Base-by-base conservation (phyloP, 345 rosid genomes). In the Euphorbia pulcherrima region DNA sequence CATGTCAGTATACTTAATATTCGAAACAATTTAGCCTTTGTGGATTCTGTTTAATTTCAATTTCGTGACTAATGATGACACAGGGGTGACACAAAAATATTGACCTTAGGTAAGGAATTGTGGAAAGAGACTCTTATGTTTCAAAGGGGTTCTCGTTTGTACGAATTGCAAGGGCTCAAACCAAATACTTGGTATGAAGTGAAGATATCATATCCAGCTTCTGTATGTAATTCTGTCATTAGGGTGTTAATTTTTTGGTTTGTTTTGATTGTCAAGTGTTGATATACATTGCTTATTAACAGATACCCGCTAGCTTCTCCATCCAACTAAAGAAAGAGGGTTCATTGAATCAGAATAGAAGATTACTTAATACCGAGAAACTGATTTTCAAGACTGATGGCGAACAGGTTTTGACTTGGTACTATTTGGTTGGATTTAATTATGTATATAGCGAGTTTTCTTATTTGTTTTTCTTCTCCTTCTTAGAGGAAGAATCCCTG, bases 171-270 rank as follows among this genome's bases (percentile, higher is more conserved):
- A 61, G 90, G 89, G 61, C 81, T 94, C 29, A 94, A 88, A 74
- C 74, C 97, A 16, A 40, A 71, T 73, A 73, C 86, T 76, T 84
- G 90, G 96, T 91, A 91, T 55, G 95, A 89, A 94, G 95, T 91
- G 87, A 91, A 94, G 99, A 94, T 91, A 78, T 91, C 96, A 14
- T 89, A 88, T 72, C 99, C 99, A 63, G 96, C 96, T 81, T 91
- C 96, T 81, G 97, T 94, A 91, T 79, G 95, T 89, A 72, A 55
- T 60, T 58, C 50, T 60, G 1, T 46, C n/a, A 73, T 62, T 55
- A 60, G 16, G 23, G 61, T 54, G 9, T 71, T 39, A 44, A 8
- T 62, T 17, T n/a, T 56, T 69, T 64, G 46, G 23, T 20, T 66
- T 13, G 60, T 74, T 76, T 57, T 28, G 64, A 50, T 56, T 71